phyloP scores from a whole-genome alignment of 176 grass and related monocot species.

The Triticum dicoccoides region DNA sequence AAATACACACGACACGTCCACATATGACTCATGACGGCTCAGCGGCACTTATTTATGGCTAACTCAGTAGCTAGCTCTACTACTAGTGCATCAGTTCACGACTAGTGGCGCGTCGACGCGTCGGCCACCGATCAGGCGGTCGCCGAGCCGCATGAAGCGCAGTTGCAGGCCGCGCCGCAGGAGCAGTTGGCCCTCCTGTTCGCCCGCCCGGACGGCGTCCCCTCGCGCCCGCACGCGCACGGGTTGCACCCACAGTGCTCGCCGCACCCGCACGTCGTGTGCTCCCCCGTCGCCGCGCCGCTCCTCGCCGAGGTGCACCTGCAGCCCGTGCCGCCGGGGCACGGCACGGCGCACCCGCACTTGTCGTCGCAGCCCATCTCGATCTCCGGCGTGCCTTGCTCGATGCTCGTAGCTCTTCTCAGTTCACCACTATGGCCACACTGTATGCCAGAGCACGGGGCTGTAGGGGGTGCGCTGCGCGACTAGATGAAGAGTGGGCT shows the following conservation, averaged over 20 bases:
- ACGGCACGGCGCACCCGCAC: conserved; percentile 66
- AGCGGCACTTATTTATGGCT: not conserved
- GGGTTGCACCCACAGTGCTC: conserved; percentile 61
- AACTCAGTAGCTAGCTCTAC: not conserved
- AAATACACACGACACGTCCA: not conserved
- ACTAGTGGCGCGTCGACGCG: not conserved
- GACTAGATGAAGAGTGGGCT: not conserved
- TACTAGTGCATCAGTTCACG: not conserved
- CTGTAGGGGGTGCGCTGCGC: not conserved
- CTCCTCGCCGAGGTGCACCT: conserved; percentile 31
- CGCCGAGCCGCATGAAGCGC: conserved; percentile 25
- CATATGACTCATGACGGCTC: not conserved
- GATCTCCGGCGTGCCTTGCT: not conserved
- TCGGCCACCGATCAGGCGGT: not conserved
- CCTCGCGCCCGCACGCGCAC: conserved; percentile 39
- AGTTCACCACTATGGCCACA: not conserved
- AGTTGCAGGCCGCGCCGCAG: conserved; percentile 40
- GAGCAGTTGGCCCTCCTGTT: conserved; percentile 39
- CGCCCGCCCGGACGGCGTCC: not conserved
- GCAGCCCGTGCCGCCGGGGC: conserved; percentile 50
- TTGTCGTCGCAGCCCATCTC: conserved; percentile 54
- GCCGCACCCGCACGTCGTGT: conserved; percentile 57
- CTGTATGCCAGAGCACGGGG: not conserved
- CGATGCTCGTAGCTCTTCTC: not conserved
- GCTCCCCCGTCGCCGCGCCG: conserved; percentile 16